A percentile compares a stretch with the other conserved stretches of the same genome.
Conservation (phyloP, 1,284 basidiomycete species). For the Irpex rosettiformis region DNA sequence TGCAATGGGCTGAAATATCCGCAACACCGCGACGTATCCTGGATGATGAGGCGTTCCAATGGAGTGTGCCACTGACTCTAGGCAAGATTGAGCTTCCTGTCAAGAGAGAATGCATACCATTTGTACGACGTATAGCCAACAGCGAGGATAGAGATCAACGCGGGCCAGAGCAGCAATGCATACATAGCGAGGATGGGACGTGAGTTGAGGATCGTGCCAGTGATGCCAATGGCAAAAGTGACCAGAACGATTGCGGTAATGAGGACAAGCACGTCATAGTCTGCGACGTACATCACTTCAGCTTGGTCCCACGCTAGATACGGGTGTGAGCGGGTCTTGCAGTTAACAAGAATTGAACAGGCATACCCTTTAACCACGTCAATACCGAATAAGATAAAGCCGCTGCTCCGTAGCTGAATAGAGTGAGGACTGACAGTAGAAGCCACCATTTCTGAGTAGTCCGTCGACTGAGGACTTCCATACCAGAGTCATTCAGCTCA, state of each 20-base stretch:
- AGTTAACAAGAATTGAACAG: neutral
- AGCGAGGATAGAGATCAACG: constrained; percentile 57
- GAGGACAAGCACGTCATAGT: constrained; percentile 56
- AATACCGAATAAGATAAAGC: constrained; percentile 45
- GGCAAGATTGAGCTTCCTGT: constrained; percentile 68
- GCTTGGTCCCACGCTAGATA: constrained; percentile 45
- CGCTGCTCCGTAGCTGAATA: constrained; percentile 47
- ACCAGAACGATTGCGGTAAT: constrained; percentile 62
- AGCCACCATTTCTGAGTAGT: constrained; percentile 56
- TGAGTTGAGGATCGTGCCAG: constrained; percentile 71
- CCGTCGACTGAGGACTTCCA: constrained; percentile 43
- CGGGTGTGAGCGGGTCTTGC: constrained; percentile 4
- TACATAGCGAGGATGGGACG: constrained; percentile 72
- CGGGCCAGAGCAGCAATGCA: constrained; percentile 68
- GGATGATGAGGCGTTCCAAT: constrained; percentile 56
- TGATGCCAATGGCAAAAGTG: constrained; percentile 61
- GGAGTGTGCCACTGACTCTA: constrained; percentile 68
- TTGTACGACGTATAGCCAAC: constrained; percentile 74
- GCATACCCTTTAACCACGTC: constrained; percentile 59
- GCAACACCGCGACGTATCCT: constrained; percentile 69
- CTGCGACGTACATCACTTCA: constrained; percentile 51
- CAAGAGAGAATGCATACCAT: constrained; percentile 64
- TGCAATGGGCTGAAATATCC: constrained; percentile 68
- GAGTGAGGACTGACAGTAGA: constrained; percentile 45
- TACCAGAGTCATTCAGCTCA: constrained; percentile 33